Evolutionary conservation across 2,329 filamentous ascomycete species (phyloP), one percentile per base, ranked within the genome.

Genomic region (Aspergillus amoenus): DNA sequence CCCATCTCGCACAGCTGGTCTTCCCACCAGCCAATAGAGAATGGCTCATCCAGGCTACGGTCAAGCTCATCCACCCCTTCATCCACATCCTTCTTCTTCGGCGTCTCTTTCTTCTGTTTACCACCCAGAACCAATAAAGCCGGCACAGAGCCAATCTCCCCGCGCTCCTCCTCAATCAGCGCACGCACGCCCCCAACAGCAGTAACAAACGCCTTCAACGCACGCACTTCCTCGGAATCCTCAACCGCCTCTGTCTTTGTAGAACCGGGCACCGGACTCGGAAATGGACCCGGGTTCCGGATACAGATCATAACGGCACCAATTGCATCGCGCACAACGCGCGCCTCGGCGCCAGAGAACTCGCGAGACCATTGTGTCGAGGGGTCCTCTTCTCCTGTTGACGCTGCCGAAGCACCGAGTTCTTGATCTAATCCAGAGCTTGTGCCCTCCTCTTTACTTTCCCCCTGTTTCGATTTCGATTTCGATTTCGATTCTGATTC

Each of bases 261-360:
- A 6, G 53, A 45, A 4, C 41, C 30, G 4, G 27, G 30, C 12
- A 53, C 27, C 13, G 34, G 52, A 21, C 51, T 39, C 5, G 55
- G 21, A 30, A 15, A 30, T 5, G 37, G 45, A 21, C 27, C 48
- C 7, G 70, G 73, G 34, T 69, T 71, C 15, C 62, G 68, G 1
- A 78, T 61, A 32, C 73, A 70, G 1, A 79, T 63, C 3, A 79
- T 58, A 9, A 79, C 61, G 0, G 76, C 78, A 2, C 77, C 78
- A 22, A 80, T 73, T 0, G 76, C 78, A 32, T 77, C 73, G 37
- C 78, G 71, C 4, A 79, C 78, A 59, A 78, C 74, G 6, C 65
- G 67, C 0, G 78, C 78, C 51, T 76, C 76, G 0, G 68, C 49
- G 40, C 72, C 70, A 2, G 76, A 70, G 64, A 80, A 79, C 27